Percentiles rank a stretch among this genome's conserved stretches.
phyloP scores from a whole-genome alignment of 192 early-diverging fungal genomes.

The Piromyces finnis region DNA sequence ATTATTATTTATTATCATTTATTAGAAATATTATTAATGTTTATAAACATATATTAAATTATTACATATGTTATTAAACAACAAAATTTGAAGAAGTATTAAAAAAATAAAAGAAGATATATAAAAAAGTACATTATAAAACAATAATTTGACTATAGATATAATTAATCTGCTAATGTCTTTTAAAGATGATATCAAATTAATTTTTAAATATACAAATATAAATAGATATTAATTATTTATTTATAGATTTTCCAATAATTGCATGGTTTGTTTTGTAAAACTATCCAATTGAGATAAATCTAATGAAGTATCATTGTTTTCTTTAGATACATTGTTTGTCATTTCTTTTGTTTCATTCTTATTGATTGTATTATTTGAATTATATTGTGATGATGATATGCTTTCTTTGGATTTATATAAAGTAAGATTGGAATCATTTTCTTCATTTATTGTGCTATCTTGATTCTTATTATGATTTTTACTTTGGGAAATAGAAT shows the following conservation, averaged over 20 bases:
- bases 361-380: background rate
- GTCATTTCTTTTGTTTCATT: background rate
- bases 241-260: background rate
- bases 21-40: no score
- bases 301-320: background rate
- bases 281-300: background rate
- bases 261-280: background rate
- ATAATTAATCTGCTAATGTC: no score
- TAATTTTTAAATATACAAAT: no score
- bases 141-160: no score
- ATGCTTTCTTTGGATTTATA: background rate
- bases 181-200: no score
- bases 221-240: no score
- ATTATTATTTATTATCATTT: no score
- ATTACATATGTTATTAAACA: no score
- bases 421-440: background rate
- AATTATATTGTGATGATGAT: background rate
- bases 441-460: background rate
- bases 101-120: no score
- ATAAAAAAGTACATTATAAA: no score
- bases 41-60: no score
- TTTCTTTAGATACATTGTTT: background rate
- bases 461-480: background rate
- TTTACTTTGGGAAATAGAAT: background rate
- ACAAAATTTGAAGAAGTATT: no score